Evolutionary conservation across 2,329 filamentous ascomycete genomes (phyloP), one percentile per base, ranked within the genome.

Genomic region (Capronia coronata): DNA sequence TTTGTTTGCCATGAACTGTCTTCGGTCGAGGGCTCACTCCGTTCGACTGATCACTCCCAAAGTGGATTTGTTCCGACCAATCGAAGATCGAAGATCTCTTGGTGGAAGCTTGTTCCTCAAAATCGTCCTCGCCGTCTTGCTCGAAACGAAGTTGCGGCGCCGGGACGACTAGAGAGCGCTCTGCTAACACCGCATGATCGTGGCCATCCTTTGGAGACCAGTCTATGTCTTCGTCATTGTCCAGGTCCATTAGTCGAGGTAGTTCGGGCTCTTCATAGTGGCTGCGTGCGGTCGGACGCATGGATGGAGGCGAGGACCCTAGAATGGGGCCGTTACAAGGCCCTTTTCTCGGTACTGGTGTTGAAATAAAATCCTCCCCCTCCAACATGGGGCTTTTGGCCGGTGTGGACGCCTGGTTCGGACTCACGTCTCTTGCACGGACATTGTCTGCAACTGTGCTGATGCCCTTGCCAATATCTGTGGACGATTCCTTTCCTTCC

Each of bases 1-100:
- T 73, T 56, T 83, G 79, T 63, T 82, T 83, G 9, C 79, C 78
- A 62, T 83, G 78, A 37, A 83, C 78, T 13, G 80, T 83, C 47
- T 75, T 74, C 16, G 80, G 80, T 25, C 80, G 74, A 48, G 73
- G 71, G 49, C 74, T 77, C 27, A 75, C 71, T 49, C 72, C 71
- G 55, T 72, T 71, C 37, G 67, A 67, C 39, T 70, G 65, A 55
- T 76, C 77, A 58, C 74, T 75, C 49, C 78, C 76, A 51, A 70
- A 67, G 27, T 71, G 71, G 46, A 77, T 69, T 54, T 78, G 74
- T 64, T 83, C 80, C 23, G 79, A 81, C 77, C 78, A 82, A 62
- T 83, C 80, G 62, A 83, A 83, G 11, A 82, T 62, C 4, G 74
- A 61, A 71, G 80, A 61, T 73, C 73, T 60, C 71, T 75, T 39